phyloP scores from a whole-genome alignment of 768 basidiomycete species.

The Hirschioporus abietinus region DNA sequence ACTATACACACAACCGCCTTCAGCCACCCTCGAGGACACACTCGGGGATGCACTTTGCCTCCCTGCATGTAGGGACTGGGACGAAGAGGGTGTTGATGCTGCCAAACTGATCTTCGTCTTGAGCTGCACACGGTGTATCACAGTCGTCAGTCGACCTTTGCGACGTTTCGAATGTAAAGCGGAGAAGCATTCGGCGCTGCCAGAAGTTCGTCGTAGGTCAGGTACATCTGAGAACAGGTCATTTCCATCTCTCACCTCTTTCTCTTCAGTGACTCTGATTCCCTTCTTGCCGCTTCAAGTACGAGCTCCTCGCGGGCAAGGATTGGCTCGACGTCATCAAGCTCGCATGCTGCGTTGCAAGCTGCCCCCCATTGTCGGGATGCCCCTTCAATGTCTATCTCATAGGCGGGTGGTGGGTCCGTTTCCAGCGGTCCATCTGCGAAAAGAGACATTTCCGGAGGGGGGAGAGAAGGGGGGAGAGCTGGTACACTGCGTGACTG shows the following conservation, averaged over 20 bases:
- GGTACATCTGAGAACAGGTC: neutral
- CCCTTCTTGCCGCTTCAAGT: neutral
- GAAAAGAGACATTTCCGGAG: neutral
- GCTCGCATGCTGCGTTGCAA: neutral
- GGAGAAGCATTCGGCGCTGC: neutral
- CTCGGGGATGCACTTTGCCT: neutral
- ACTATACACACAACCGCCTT: neutral
- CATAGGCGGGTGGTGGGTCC: neutral
- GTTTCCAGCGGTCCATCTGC: neutral
- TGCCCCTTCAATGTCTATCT: neutral
- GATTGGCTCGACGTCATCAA: neutral
- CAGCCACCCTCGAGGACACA: neutral
- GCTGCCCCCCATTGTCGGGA: neutral
- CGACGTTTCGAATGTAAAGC: neutral
- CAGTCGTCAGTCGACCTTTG: neutral
- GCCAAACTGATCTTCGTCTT: neutral
- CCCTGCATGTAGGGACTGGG: neutral
- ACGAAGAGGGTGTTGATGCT: neutral
- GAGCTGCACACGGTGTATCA: neutral
- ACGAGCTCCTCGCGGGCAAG: neutral
- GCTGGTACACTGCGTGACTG: neutral
- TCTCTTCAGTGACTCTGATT: neutral
- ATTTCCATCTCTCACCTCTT: neutral
- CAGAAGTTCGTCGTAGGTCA: neutral
- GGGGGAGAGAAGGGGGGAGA: neutral